Base-by-base conservation (phyloP, 345 rosid genomes). In the Pelargonium nanum region DNA sequence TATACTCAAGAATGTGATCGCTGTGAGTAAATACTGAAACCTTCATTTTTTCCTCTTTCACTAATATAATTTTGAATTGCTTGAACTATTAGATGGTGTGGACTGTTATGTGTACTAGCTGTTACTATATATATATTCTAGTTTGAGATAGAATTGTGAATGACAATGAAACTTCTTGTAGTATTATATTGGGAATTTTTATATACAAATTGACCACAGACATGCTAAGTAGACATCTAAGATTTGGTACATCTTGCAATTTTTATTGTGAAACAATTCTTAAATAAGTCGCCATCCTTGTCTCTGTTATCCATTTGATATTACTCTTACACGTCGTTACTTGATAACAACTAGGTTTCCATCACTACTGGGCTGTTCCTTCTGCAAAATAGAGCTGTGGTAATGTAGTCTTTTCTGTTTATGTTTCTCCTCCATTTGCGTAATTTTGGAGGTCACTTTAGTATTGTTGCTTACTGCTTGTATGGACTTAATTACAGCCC, bases 381-480 rank as follows among this genome's bases (percentile, higher is more conserved):
- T 23, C 67, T 78, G 51, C 86, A 81, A 65, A 81, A 81, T 60
- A 72, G 71, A 66, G 75, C 81, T 19, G 86, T 81, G 81, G 86
- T 81, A 77, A 76, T 22, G 24, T 58, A 61, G 24, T 13, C 10
- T 30, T 32, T 22, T 57, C 6, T 15, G 12, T 56, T n/a, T 61
- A 7, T 52, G 0, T 23, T 22, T 58, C 10, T 50, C 23, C 25
- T 59, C 32, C 23, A 30, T 17, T 28, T 26, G 6, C 13, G 12
- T 4, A 13, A 0, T 24, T 22, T 60, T 28, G 0, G 6, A 51
- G 32, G 22, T n/a, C 19, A 21, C 22, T 30, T n/a, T 52, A 48
- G 12, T 40, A 45, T 56, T 55, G 4, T 30, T n/a, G 55, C 21
- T 53, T 20, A 50, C 54, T 53, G 1, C 16, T 61, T 57, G 17